Evolutionary conservation across 805 yeast species (phyloP).

Genomic region (Nakazawaea ambrosiae): DNA sequence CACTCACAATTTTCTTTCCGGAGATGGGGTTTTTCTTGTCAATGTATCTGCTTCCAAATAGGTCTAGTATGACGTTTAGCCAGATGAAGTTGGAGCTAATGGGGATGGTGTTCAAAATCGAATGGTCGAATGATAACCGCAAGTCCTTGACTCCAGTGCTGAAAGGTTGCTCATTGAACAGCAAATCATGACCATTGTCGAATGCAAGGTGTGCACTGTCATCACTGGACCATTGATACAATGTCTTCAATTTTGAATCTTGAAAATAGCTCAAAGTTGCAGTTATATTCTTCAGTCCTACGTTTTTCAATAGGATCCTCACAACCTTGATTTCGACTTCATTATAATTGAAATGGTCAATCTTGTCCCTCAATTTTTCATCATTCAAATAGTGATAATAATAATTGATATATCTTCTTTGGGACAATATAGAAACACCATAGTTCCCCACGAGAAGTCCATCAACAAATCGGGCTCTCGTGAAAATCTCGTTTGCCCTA

Average conservation of each 20-base stretch:
- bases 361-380: not conserved
- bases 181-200: too few species aligned
- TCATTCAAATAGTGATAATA: constrained; percentile 20
- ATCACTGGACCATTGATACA: too few species aligned
- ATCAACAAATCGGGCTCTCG: constrained; percentile 32
- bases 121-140: constrained; percentile 4
- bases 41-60: not conserved
- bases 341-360: not conserved
- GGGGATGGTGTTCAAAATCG: not conserved
- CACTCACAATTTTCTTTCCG: too few species aligned
- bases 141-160: constrained; percentile 1
- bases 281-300: too few species aligned
- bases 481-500: constrained; percentile 47
- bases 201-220: too few species aligned
- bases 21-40: not conserved
- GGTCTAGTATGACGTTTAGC: constrained; percentile 10
- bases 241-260: too few species aligned
- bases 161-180: too few species aligned
- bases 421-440: constrained; percentile 72
- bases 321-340: not conserved
- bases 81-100: constrained; percentile 1
- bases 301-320: not conserved
- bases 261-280: too few species aligned
- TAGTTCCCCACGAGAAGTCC: constrained; percentile 24
- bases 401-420: constrained; percentile 59